These are phyloP conservation scores for Hymenoscyphus occultus DNA, from an alignment of 2,329 filamentous ascomycete species.

Conservation along the genomic window DNA sequence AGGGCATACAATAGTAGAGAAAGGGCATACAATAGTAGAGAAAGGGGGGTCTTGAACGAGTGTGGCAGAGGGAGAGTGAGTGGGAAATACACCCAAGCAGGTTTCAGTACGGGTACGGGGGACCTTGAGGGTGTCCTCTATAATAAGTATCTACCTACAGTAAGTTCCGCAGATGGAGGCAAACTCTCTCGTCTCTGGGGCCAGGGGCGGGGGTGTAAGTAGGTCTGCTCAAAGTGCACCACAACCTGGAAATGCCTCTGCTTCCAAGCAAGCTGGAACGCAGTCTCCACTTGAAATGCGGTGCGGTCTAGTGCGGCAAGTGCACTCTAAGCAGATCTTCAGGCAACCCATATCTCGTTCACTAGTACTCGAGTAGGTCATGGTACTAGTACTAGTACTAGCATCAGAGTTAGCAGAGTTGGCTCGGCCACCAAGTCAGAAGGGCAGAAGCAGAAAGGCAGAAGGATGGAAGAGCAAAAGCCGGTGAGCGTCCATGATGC, in stretches of 20 bases:
- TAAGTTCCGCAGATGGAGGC: neutral
- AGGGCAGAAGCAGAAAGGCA: no score
- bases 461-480: no score
- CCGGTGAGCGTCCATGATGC: no score
- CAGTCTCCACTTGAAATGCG: neutral
- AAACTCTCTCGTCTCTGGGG: neutral
- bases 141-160: no score
- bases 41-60: neutral
- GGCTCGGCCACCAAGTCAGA: no score
- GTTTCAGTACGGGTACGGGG: neutral
- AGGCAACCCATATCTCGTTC: no score
- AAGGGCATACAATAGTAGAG: neutral
- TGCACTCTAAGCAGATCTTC: conserved; percentile 4
- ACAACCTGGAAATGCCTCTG: neutral
- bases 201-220: neutral
- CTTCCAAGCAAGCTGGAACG: neutral
- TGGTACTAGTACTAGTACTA: no score
- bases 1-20: neutral
- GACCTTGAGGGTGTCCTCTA: neutral
- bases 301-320: neutral
- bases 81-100: neutral
- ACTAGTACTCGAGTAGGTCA: no score
- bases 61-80: neutral
- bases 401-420: no score
- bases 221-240: no score